Evolutionary conservation across 2,329 filamentous ascomycete species (phyloP), one percentile per base, ranked within the genome.

Genomic region (Diaporthe caulivora): DNA sequence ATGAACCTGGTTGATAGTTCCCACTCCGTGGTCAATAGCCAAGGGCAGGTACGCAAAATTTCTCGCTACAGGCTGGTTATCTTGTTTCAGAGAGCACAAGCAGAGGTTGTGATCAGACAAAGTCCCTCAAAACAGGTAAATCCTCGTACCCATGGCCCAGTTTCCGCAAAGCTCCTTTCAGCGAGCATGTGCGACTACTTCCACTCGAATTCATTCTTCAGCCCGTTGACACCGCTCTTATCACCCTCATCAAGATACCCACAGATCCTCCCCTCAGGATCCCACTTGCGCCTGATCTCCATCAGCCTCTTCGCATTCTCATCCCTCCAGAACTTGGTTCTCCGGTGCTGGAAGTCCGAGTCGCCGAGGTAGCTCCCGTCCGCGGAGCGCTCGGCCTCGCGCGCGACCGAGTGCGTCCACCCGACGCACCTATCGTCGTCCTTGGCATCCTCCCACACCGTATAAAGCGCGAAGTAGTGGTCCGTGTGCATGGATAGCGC

Each of bases 351-450:
- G 74, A 90, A 89, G 77, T 90, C 88, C 0, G 86, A 81, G 75
- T 90, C 88, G 11, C 88, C 88, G 1, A 90, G 79, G 75, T 90
- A 90, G n/a, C 86, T 84, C 2, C 88, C 88, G 2, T 82, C 84
- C 6, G 82, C 82, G 55, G 86, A 79, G 34, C 75, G 76, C 76
- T 86, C 83, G 1, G 87, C 80, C 9, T 77, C 77, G 2, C 70
- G 75, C 80, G 88, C 85, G 1, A 84, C 77, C 31, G 81, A 75
- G n/a, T 77, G 77, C 1, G 87, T 82, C 88, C 88, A 90, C 1
- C 54, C 75, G 40, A 80, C 79, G 77, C 84, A 87, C n/a, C 76
- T 74, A 0, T 77, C 78, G 74, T 89, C 88, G 51, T 89, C 86
- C 2, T 77, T 74, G 24, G 78, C 80, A 31, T 87, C 79, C 64